Evolutionary conservation across 371 early-diverging fungal species (phyloP), one percentile per base, ranked within the genome.

Genomic region (Caulochytrium protostelioides): DNA sequence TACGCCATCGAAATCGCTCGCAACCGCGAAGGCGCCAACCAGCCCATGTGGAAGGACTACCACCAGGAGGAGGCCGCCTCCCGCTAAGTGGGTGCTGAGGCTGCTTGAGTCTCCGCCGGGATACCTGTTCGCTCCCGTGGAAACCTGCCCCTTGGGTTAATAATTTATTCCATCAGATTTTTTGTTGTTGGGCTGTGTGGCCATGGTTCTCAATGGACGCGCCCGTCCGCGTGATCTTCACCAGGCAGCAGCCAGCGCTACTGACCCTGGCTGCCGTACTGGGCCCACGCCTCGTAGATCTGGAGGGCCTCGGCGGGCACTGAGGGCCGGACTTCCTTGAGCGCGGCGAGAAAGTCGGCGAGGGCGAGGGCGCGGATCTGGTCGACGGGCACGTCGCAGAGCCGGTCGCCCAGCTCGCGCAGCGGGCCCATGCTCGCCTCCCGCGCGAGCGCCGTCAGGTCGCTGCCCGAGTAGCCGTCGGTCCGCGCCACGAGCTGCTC

Each of bases 1-100:
- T 72, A 72, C 54, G 79, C 80, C 37, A 59, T 89, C 33, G 89
- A 89, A 54, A 75, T 86, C 49, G 81, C 84, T 17, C 66, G 89
- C 38, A 83, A 81, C 61, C 70, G 61, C 44, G 75, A 78, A 41
- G 78, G 80, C 21, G 52, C 70, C 33, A 85, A 85, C 55, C 28
- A 43, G 17, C 12, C 34, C 1, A 25, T n/a, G n/a, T n/a, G n/a
- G n/a, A n/a, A n/a, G n/a, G n/a, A n/a, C n/a, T n/a, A n/a, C n/a
- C n/a, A n/a, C n/a, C n/a, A n/a, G n/a, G n/a, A n/a, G n/a, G n/a
- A n/a, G n/a, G n/a, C n/a, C n/a, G n/a, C n/a, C n/a, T n/a, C n/a
- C n/a, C n/a, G n/a, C n/a, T n/a, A n/a, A n/a, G n/a, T n/a, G n/a
- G n/a, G n/a, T n/a, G n/a, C n/a, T n/a, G n/a, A n/a, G n/a, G n/a